A percentile compares a stretch with the other conserved stretches of the same genome.
Conservation (phyloP, 352 stramenopile genomes). For the Aphanomyces invadans region DNA sequence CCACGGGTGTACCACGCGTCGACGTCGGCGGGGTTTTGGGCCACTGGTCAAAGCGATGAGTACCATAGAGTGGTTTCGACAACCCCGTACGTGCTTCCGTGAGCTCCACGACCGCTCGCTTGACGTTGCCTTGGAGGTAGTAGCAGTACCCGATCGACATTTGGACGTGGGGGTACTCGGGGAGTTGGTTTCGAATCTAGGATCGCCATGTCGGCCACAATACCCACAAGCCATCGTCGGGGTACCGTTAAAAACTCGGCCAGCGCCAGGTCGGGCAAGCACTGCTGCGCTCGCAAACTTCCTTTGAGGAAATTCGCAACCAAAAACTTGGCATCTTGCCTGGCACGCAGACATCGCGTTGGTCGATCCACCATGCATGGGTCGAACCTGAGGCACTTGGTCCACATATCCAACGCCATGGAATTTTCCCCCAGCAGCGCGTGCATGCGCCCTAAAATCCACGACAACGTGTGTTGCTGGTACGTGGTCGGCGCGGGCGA, state of each 20-base stretch:
- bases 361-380: too few species aligned
- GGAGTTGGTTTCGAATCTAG: conserved; percentile 31
- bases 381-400: conserved; percentile 9
- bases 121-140: conserved; percentile 33
- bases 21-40: conserved; percentile 24
- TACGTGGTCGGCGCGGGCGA: too few species aligned
- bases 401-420: not conserved
- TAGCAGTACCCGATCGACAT: conserved; percentile 52
- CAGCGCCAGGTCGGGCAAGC: conserved; percentile 41
- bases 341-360: too few species aligned
- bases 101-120: conserved; percentile 39
- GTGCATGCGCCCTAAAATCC: conserved; percentile 21
- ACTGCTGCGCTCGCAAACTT: conserved; percentile 44
- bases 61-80: not conserved
- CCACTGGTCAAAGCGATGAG: conserved; percentile 7
- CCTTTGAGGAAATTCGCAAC: conserved; percentile 47
- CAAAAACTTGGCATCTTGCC: conserved; percentile 40
- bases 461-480: too few species aligned
- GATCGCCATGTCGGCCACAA: too few species aligned
- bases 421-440: conserved; percentile 2
- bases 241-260: conserved; percentile 47
- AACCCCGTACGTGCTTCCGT: conserved; percentile 30
- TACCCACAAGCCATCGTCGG: too few species aligned
- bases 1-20: conserved; percentile 44
- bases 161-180: conserved; percentile 40